Conservation (phyloP, 2,329 filamentous ascomycete genomes). For the Kalaharituber pfeilii region DNA sequence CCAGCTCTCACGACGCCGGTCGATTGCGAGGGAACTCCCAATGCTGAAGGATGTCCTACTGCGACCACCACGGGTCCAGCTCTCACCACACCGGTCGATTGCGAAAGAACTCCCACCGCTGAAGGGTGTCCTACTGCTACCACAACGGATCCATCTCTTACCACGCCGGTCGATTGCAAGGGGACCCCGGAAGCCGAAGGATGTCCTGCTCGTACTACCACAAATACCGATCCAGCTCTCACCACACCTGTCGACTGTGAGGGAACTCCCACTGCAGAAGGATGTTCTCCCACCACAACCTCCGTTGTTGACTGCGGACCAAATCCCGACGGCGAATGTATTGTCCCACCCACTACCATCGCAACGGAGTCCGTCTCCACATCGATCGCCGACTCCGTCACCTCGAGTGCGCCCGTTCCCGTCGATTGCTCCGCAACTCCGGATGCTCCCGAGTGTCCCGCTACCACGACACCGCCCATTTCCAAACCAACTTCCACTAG, state of each 20-base stretch:
- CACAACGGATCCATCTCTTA: background rate
- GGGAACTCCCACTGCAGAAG: background rate
- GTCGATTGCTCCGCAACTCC: no score
- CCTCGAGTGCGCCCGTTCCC: no score
- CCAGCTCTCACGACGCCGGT: background rate
- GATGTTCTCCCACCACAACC: background rate
- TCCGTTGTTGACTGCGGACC: slow-evolving; percentile 2
- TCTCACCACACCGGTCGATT: background rate
- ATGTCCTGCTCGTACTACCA: no score
- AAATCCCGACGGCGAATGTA: slow-evolving; percentile 4
- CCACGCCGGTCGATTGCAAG: background rate
- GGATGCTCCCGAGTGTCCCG: background rate
- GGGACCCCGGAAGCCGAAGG: background rate
- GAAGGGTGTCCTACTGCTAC: no score
- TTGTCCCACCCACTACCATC: no score
- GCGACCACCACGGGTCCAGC: background rate
- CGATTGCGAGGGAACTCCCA: background rate
- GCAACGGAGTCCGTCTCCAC: no score
- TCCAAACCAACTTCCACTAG: slow-evolving; percentile 23
- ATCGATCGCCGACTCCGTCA: no score
- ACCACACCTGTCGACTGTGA: background rate
- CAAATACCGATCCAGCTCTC: background rate
- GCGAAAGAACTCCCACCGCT: background rate
- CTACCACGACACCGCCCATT: slow-evolving; percentile 28
- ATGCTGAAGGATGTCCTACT: background rate